Percentiles rank a stretch among this genome's conserved stretches.
Evolutionary conservation across 495 filamentous ascomycete species (phyloP).

Genomic region (Emericellopsis terricola): DNA sequence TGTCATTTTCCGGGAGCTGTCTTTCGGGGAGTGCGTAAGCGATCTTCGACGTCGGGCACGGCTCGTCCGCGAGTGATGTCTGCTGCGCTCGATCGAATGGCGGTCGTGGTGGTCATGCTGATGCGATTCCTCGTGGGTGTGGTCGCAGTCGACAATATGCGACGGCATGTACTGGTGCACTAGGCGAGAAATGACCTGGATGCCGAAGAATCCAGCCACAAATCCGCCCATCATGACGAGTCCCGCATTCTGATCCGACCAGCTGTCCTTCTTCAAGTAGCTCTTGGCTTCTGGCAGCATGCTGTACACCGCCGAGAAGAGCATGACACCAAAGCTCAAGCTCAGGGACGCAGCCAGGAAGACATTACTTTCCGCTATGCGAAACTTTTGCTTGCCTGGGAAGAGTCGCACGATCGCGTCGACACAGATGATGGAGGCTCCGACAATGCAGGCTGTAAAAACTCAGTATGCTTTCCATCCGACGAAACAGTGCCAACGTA

Average conservation of each 20-base stretch:
- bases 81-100: neutral
- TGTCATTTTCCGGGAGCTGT: conserved; percentile 1
- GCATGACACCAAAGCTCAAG: conserved; percentile 93
- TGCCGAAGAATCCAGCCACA: conserved; percentile 63
- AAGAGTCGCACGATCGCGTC: conserved; percentile 58
- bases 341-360: conserved; percentile 83
- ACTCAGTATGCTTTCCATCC: neutral
- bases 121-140: conserved; percentile 45
- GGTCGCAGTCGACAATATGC: conserved; percentile 86
- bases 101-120: conserved; percentile 11
- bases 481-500: conserved; percentile 10
- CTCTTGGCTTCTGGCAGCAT: conserved; percentile 76
- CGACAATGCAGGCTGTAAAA: conserved; percentile 55
- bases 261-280: conserved; percentile 51
- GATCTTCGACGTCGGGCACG: conserved; percentile 7
- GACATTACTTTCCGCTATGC: conserved; percentile 71
- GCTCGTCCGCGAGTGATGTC: conserved; percentile 5
- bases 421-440: conserved; percentile 72
- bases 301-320: conserved; percentile 85
- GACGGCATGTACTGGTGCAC: conserved; percentile 76
- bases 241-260: conserved; percentile 45
- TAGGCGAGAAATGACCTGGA: conserved; percentile 60
- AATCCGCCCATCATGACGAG: conserved; percentile 65
- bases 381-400: conserved; percentile 56
- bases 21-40: conserved; percentile 7